Evolutionary conservation across 345 rosid genomes (phyloP).

Genomic region (Sonneratia caseolaris): DNA sequence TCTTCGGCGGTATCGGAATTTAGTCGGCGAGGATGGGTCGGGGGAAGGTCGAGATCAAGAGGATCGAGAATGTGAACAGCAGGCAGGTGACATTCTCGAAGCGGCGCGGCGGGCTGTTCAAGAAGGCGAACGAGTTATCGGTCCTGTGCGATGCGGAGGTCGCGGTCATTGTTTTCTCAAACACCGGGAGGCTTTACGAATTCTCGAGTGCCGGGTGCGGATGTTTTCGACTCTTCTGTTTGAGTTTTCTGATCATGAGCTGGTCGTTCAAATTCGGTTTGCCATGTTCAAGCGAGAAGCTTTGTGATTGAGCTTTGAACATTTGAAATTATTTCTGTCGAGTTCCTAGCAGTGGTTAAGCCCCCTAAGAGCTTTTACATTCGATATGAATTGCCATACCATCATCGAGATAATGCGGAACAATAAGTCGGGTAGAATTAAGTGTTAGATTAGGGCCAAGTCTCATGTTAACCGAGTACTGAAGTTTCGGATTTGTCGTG

Average conservation of each 20-base stretch:
- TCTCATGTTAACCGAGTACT: no score
- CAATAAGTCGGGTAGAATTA: no score
- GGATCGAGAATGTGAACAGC: conserved; percentile 37
- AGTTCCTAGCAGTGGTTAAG: not conserved
- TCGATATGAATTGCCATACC: no score
- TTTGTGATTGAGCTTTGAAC: no score
- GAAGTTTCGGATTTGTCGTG: no score
- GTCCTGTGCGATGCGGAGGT: conserved; percentile 24
- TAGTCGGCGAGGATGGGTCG: not conserved
- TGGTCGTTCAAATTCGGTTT: no score
- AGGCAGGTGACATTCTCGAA: conserved; percentile 47
- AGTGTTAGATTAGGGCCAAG: no score
- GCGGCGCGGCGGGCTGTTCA: conserved; percentile 35
- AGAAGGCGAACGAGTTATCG: conserved; percentile 28
- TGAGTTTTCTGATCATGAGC: no score
- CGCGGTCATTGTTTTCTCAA: conserved; percentile 35
- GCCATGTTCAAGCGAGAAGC: no score
- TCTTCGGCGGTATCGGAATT: not conserved
- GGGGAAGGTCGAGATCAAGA: conserved; percentile 44
- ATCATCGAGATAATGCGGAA: no score
- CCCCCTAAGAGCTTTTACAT: no score
- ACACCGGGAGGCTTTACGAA: conserved; percentile 37
- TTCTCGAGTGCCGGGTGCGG: conserved; percentile 35
- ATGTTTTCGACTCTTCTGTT: no score
- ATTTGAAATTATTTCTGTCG: not conserved